phyloP scores from a whole-genome alignment of 805 yeast genomes.

The Candida dendrica region DNA sequence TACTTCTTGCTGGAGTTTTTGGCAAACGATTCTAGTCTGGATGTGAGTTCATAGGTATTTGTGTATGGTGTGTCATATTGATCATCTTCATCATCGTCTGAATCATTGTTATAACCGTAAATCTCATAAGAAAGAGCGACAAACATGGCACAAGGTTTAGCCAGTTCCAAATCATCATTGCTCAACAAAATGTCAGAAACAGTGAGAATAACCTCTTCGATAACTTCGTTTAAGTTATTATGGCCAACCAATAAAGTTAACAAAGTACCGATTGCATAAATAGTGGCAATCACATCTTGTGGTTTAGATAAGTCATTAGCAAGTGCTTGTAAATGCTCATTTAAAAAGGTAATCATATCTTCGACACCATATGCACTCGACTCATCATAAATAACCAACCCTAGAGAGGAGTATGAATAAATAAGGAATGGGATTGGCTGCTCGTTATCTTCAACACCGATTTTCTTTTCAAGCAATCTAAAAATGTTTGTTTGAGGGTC shows the following conservation, averaged over 20 bases:
- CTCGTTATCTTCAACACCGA: slow-evolving; percentile 8
- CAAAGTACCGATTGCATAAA: slow-evolving; percentile 18
- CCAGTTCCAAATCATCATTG: slow-evolving; percentile 11
- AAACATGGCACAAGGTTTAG: slow-evolving; percentile 19
- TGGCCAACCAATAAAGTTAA: slow-evolving; percentile 12
- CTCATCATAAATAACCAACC: slow-evolving; percentile 16
- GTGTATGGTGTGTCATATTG: slow-evolving; percentile 44
- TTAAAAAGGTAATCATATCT: slow-evolving; percentile 9
- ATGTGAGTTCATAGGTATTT: slow-evolving; percentile 41
- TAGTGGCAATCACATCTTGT: slow-evolving; percentile 10
- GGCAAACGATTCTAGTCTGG: slow-evolving; percentile 34
- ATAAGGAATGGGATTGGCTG: slow-evolving; percentile 12
- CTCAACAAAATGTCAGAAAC: slow-evolving; percentile 12
- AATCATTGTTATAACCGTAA: slow-evolving; percentile 31
- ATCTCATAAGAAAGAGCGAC: slow-evolving; percentile 19
- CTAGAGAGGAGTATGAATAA: slow-evolving; percentile 16
- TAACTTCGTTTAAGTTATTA: slow-evolving; percentile 1
- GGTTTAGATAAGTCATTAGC: slow-evolving; percentile 6
- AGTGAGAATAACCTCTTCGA: slow-evolving; percentile 16
- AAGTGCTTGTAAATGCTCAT: slow-evolving; percentile 10
- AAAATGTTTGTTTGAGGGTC: slow-evolving; percentile 12
- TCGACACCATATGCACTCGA: slow-evolving; percentile 22
- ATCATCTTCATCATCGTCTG: slow-evolving; percentile 33
- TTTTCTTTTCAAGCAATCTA: slow-evolving; percentile 12
- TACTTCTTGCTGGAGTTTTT: slow-evolving; percentile 48